These are phyloP conservation scores for Trametes sp. DNA, from an alignment of 1,284 basidiomycete genomes.

Conservation along the genomic window DNA sequence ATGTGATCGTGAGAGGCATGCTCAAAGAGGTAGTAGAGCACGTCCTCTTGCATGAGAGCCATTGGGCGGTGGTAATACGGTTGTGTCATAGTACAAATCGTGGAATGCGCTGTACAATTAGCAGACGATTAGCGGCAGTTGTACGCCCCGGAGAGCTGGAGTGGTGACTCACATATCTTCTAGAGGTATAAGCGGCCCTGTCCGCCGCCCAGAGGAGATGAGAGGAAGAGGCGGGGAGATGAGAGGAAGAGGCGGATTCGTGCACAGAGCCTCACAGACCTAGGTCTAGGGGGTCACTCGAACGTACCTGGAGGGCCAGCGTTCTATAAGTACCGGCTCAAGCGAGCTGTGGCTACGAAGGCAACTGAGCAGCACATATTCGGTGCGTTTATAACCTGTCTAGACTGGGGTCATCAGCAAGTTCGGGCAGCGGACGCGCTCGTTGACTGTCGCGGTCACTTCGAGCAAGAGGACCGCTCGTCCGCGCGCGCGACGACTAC, in stretches of 20 bases:
- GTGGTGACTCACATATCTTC: too few relatives aligned
- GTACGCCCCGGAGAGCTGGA: too few relatives aligned
- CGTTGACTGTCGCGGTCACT: neutral
- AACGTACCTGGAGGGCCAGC: too few relatives aligned
- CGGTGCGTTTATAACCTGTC: neutral
- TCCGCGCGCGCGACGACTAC: too few relatives aligned
- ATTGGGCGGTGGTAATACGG: neutral
- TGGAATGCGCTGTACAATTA: neutral
- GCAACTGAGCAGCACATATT: too few relatives aligned
- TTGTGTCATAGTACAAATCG: neutral
- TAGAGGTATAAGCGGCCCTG: too few relatives aligned
- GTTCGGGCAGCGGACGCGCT: conserved; percentile 1
- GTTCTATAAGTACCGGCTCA: too few relatives aligned
- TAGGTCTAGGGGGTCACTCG: too few relatives aligned
- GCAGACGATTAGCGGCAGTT: neutral
- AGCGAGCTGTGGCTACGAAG: too few relatives aligned
- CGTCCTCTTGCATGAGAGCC: conserved; percentile 12
- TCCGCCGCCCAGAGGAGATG: neutral
- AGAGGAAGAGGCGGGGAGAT: neutral
- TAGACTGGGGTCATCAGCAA: neutral
- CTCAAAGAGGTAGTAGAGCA: conserved; percentile 20
- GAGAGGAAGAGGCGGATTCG: too few relatives aligned
- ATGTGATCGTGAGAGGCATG: neutral
- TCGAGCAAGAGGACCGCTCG: conserved; percentile 10
- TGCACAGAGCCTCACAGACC: too few relatives aligned